A percentile compares a stretch with the other conserved stretches of the same genome.
Evolutionary conservation across 116 monocot genomes (phyloP).

Genomic region (Cymodocea nodosa): DNA sequence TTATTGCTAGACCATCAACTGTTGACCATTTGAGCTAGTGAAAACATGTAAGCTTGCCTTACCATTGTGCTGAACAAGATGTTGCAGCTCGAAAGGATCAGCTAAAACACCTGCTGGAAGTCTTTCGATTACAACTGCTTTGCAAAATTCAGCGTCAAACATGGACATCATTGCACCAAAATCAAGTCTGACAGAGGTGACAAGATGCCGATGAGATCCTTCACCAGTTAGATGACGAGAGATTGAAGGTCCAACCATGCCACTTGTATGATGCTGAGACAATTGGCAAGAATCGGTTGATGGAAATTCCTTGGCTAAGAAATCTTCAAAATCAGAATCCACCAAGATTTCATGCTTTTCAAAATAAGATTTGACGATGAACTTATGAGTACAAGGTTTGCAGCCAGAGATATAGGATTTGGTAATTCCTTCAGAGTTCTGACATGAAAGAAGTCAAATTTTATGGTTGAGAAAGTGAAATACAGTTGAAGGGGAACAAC

Average conservation of each 20-base stretch:
- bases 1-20: background rate
- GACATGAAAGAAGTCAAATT: conserved; percentile 1
- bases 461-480: too few relatives aligned
- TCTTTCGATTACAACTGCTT: conserved; percentile 49
- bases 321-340: conserved; percentile 24
- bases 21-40: background rate
- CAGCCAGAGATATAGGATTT: conserved; percentile 5
- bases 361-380: conserved; percentile 29
- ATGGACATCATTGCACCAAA: conserved; percentile 1
- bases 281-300: conserved; percentile 17
- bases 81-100: conserved; percentile 81
- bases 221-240: conserved; percentile 37
- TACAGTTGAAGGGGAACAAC: too few relatives aligned
- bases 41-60: conserved; percentile 4
- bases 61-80: conserved; percentile 54
- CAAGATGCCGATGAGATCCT: conserved; percentile 66
- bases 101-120: conserved; percentile 74
- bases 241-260: conserved; percentile 6
- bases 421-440: background rate
- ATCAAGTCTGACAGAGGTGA: conserved; percentile 28
- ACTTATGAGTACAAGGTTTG: conserved; percentile 19
- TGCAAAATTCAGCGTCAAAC: conserved; percentile 31
- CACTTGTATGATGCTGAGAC: conserved; percentile 4
- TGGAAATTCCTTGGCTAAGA: conserved; percentile 15
- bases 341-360: conserved; percentile 9